Evolutionary conservation across 2,329 filamentous ascomycete genomes (phyloP).

Genomic region (Alternaria incomplexa): DNA sequence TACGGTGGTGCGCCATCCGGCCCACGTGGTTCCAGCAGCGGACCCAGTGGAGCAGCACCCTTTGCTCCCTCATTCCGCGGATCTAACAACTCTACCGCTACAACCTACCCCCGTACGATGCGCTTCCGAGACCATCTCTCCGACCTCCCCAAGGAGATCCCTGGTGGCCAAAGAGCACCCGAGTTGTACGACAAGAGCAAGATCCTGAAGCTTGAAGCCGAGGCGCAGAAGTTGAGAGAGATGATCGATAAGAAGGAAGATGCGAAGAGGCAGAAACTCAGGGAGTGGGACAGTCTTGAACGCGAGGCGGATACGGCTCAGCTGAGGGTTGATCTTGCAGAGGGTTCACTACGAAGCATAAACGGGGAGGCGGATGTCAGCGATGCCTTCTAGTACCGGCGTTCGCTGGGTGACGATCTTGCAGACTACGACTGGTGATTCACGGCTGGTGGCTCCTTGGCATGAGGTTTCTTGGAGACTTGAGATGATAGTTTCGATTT

Average conservation of each 20-base stretch:
- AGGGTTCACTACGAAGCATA: slow-evolving; percentile 52
- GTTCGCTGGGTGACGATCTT: not conserved
- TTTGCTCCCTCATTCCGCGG: slow-evolving; percentile 50
- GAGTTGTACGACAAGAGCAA: slow-evolving; percentile 52
- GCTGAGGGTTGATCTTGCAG: slow-evolving; percentile 55
- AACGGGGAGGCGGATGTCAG: slow-evolving; percentile 50
- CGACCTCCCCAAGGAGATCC: slow-evolving; percentile 53
- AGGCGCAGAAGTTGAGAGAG: slow-evolving; percentile 53
- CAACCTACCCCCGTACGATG: slow-evolving; percentile 56
- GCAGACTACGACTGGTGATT: not conserved
- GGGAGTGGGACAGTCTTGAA: slow-evolving; percentile 55
- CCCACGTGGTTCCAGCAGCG: slow-evolving; percentile 38
- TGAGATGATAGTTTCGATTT: slow-evolving; percentile 8
- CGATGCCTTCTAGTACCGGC: slow-evolving; percentile 42
- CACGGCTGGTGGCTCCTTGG: not conserved
- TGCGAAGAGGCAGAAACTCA: slow-evolving; percentile 50
- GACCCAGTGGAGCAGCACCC: slow-evolving; percentile 33
- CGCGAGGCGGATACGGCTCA: slow-evolving; percentile 54
- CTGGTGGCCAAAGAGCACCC: slow-evolving; percentile 53
- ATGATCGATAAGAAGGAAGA: slow-evolving; percentile 56
- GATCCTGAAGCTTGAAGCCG: slow-evolving; percentile 55
- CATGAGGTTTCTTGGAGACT: not conserved
- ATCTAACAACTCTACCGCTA: slow-evolving; percentile 51
- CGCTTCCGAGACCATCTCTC: slow-evolving; percentile 53
- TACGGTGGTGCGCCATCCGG: slow-evolving; percentile 43